Evolutionary conservation across 2,329 filamentous ascomycete species (phyloP).

Genomic region (Fusarium aywerte): DNA sequence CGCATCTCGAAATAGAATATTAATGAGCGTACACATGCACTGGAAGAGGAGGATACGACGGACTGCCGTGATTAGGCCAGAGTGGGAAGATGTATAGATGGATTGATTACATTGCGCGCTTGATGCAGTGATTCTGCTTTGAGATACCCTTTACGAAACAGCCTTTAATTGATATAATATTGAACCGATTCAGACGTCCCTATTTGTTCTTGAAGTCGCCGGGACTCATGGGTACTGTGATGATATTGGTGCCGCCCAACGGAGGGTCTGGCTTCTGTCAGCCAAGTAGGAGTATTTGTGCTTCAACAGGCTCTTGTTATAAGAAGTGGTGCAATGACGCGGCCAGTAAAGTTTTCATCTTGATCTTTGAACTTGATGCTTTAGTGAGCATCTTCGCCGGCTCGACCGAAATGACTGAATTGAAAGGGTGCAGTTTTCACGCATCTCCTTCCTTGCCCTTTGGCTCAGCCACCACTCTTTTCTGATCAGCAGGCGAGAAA

Average conservation of each 20-base stretch:
- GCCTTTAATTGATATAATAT: slow-evolving; percentile 6
- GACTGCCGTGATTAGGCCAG: background rate
- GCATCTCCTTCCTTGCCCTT: slow-evolving; percentile 29
- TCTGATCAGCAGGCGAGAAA: slow-evolving; percentile 61
- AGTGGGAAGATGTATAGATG: background rate
- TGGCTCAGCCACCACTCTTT: slow-evolving; percentile 38
- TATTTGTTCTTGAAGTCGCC: too few relatives aligned
- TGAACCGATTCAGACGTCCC: background rate
- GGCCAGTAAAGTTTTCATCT: background rate
- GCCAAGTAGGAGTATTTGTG: background rate
- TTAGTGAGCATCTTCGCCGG: background rate
- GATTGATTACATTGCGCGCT: slow-evolving; percentile 13
- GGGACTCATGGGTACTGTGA: background rate
- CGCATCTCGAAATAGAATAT: slow-evolving; percentile 1
- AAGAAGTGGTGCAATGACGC: background rate
- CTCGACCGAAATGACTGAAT: background rate
- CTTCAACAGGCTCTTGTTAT: background rate
- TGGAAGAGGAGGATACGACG: background rate
- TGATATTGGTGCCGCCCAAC: background rate
- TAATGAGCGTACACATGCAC: background rate
- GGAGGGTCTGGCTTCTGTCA: background rate
- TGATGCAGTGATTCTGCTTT: slow-evolving; percentile 32
- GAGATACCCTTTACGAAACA: slow-evolving; percentile 44
- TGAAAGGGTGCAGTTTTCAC: slow-evolving; percentile 5
- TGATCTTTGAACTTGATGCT: background rate